A percentile compares a stretch with the other conserved stretches of the same genome.
Evolutionary conservation across 2,329 filamentous ascomycete species (phyloP).

Genomic region (Emmonsia crescens): DNA sequence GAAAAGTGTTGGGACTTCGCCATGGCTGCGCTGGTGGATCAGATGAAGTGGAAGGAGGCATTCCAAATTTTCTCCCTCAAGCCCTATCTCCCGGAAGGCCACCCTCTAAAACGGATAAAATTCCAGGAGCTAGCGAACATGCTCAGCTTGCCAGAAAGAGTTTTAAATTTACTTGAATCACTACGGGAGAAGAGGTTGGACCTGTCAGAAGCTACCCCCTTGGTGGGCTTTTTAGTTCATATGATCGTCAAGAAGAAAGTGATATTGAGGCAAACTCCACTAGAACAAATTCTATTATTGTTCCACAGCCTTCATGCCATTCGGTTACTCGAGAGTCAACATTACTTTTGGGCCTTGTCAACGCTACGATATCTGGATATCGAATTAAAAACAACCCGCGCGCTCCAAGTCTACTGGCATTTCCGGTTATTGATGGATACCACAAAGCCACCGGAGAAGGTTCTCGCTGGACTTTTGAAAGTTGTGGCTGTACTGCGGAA

Average conservation of each 20-base stretch:
- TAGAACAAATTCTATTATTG: slow-evolving; percentile 23
- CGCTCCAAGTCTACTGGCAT: slow-evolving; percentile 32
- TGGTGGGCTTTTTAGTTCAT: slow-evolving; percentile 20
- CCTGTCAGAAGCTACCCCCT: not conserved
- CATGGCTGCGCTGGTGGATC: slow-evolving; percentile 23
- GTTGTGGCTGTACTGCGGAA: slow-evolving; percentile 22
- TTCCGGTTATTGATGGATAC: slow-evolving; percentile 25
- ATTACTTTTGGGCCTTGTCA: slow-evolving; percentile 23
- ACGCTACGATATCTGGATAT: slow-evolving; percentile 20
- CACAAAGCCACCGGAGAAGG: slow-evolving; percentile 12
- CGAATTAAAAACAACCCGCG: slow-evolving; percentile 20
- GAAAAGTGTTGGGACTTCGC: slow-evolving; percentile 21
- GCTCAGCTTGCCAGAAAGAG: slow-evolving; percentile 9
- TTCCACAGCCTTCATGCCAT: slow-evolving; percentile 18
- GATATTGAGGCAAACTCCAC: slow-evolving; percentile 19
- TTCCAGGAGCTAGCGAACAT: slow-evolving; percentile 4
- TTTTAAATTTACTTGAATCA: not conserved
- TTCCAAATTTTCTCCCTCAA: slow-evolving; percentile 22
- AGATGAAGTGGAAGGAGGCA: slow-evolving; percentile 23
- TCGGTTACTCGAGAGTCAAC: slow-evolving; percentile 15
- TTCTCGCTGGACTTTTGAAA: slow-evolving; percentile 18
- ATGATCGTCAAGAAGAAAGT: slow-evolving; percentile 18
- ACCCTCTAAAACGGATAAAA: not conserved
- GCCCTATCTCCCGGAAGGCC: slow-evolving; percentile 9
- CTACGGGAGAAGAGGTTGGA: not conserved